Conservation (phyloP, 1,284 basidiomycete species). For the Ustilago nuda region DNA sequence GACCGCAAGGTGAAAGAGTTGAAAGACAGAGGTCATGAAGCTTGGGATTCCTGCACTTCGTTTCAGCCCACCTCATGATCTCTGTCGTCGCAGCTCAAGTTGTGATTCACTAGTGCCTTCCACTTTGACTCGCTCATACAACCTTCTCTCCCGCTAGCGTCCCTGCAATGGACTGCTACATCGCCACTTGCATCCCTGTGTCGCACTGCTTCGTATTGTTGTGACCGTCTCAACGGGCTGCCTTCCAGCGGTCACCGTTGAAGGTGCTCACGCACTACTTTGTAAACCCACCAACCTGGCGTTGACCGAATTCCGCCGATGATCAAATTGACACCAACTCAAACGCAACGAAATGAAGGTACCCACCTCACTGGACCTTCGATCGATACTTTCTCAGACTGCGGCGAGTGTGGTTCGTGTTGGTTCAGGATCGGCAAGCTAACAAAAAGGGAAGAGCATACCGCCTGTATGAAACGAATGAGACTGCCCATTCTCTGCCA, state of each 20-base stretch:
- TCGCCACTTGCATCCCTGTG: neutral
- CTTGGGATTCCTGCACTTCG: conserved; percentile 19
- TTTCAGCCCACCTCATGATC: conserved; percentile 25
- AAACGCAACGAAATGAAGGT: conserved; percentile 14
- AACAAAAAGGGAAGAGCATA: neutral
- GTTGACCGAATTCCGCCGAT: neutral
- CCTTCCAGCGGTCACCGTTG: neutral
- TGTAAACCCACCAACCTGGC: neutral
- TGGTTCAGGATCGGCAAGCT: neutral
- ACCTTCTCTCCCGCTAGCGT: neutral
- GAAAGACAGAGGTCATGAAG: conserved; percentile 29
- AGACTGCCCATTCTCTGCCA: too few species aligned
- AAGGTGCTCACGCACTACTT: neutral
- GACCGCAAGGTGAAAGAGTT: conserved; percentile 42
- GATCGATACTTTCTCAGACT: neutral
- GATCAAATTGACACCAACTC: conserved; percentile 22
- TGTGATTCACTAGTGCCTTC: neutral
- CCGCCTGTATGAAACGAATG: neutral
- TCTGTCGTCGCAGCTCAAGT: neutral
- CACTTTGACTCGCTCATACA: neutral
- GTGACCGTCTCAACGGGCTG: too few species aligned
- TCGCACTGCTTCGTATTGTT: neutral
- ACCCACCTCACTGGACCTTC: neutral
- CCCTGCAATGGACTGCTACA: neutral
- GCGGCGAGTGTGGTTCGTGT: neutral